Percentiles rank a stretch among this genome's conserved stretches.
These are phyloP conservation scores for Globisporangium polare DNA, from an alignment of 352 stramenopile species.

Conservation along the genomic window DNA sequence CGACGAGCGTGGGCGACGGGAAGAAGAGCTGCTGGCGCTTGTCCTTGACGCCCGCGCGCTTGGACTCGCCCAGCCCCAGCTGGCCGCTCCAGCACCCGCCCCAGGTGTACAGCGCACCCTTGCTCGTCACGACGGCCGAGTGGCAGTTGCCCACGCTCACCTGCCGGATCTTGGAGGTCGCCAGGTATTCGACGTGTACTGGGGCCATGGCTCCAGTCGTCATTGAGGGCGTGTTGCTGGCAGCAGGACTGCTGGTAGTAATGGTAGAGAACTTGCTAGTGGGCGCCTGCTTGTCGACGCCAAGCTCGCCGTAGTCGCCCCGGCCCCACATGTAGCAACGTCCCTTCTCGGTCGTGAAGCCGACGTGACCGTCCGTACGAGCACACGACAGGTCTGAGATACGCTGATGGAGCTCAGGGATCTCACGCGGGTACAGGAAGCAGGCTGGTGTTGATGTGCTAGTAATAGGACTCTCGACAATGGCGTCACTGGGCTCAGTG, in stretches of 20 bases:
- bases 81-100: constrained; percentile 70
- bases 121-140: constrained; percentile 40
- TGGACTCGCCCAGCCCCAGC: constrained; percentile 53
- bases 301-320: constrained; percentile 57
- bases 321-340: constrained; percentile 61
- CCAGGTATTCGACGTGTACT: constrained; percentile 2
- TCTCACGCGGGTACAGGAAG: constrained; percentile 45
- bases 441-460: constrained; percentile 6
- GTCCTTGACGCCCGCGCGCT: constrained; percentile 49
- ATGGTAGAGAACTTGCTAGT: not conserved
- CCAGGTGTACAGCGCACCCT: constrained; percentile 56
- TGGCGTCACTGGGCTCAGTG: not conserved
- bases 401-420: constrained; percentile 22
- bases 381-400: constrained; percentile 37
- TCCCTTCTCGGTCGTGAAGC: constrained; percentile 25
- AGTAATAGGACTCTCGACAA: not conserved
- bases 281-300: constrained; percentile 18
- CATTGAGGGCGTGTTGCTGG: not conserved
- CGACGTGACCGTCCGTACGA: constrained; percentile 46
- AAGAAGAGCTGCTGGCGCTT: constrained; percentile 53
- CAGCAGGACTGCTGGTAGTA: not conserved
- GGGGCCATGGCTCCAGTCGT: not conserved
- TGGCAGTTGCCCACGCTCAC: constrained; percentile 69
- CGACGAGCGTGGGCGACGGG: constrained; percentile 56
- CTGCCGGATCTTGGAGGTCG: constrained; percentile 16